Base-by-base conservation (phyloP, 2,329 filamentous ascomycete genomes). In the Paecilomyces dactylethromorphus region DNA sequence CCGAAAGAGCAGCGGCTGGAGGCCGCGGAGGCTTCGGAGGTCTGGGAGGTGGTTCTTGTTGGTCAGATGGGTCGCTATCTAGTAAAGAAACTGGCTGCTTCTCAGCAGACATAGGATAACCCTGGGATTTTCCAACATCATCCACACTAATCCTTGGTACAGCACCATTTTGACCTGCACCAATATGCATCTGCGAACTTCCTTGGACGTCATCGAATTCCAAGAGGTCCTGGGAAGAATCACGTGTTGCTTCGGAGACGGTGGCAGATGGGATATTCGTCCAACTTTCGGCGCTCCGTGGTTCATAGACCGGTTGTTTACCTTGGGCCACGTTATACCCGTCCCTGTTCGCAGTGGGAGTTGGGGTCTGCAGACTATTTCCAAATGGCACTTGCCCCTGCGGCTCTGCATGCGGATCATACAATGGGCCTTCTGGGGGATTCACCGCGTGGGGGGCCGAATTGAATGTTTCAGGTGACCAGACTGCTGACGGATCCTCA, bases 171-270 rank as follows among this genome's bases (percentile, higher is more conserved):
- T 58, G 52, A 7, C 45, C 29, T 53, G 58, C 39, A 8, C 50
- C 35, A 22, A 57, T 54, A 56, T 32, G 59, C 57, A 45, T 59
- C 57, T 11, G 26, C 33, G 39, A 45, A 45, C 39, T 21, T 8
- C n/a, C 39, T 45, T 54, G 39, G 3, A 62, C 32, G 4, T 61
- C 59, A 58, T 70, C 66, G 15, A 72, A 58, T 21, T 73, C 71
- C 32, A 73, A 66, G 13, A 72, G 64, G 29, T 70, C 69, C 56
- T 71, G 69, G 10, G 71, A 73, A 15, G 71, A 70, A 26, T 64
- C 64, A 3, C 68, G 69, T 1, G 69, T 69, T 49, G 62, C 62
- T 32, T 62, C 66, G 11, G 69, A 69, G 12, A 66, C 45, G 18
- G 65, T 63, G 12, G 39, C 65, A 8, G 62, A 63, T 2, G 68